Evolutionary conservation across 83 land plant species (phyloP).

Genomic region (Diphasiastrum complanatum): DNA sequence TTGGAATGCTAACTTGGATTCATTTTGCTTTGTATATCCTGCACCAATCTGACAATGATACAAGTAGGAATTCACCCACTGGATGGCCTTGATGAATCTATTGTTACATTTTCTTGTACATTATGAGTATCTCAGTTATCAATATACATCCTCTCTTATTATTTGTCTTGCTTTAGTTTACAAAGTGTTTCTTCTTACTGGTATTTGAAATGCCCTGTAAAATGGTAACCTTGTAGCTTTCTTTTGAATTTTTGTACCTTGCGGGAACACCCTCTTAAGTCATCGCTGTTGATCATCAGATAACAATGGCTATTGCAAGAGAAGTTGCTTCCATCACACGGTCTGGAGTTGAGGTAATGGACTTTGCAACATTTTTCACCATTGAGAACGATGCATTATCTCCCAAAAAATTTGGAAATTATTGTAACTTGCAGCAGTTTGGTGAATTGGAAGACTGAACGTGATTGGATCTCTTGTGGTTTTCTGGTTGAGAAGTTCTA

Average conservation of each 20-base stretch:
- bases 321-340: conserved; percentile 84
- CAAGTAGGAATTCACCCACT: too few species aligned
- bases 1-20: too few species aligned
- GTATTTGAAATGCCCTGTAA: background rate
- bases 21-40: too few species aligned
- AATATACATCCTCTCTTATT: too few species aligned
- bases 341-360: conserved; percentile 67
- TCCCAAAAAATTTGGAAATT: background rate
- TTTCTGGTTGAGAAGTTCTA: conserved; percentile 8
- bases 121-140: too few species aligned
- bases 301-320: conserved; percentile 86
- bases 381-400: too few species aligned
- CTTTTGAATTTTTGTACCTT: background rate
- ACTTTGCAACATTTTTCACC: background rate
- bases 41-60: too few species aligned
- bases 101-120: too few species aligned
- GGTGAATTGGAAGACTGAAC: conserved; percentile 1
- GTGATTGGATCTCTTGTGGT: background rate
- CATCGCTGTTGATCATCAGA: conserved; percentile 29
- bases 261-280: background rate
- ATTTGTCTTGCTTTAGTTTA: too few species aligned
- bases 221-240: conserved; percentile 1
- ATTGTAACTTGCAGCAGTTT: too few species aligned
- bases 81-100: too few species aligned
- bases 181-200: too few species aligned